Percentiles rank a stretch among this genome's conserved stretches.
These are phyloP conservation scores for Eucalyptus curtisii DNA, from an alignment of 345 rosid species.

Conservation along the genomic window DNA sequence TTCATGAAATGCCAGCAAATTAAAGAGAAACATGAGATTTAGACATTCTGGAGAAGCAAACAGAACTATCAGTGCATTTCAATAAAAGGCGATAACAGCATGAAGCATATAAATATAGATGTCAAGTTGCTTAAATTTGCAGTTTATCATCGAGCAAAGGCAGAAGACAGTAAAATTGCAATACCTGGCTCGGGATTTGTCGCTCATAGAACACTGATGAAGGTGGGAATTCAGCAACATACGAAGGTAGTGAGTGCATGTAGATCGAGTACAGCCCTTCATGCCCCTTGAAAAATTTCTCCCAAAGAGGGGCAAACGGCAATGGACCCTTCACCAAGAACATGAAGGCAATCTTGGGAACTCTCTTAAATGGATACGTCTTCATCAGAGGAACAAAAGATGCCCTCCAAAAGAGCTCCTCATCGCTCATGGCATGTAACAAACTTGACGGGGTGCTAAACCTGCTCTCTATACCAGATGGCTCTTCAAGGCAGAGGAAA, in stretches of 20 bases:
- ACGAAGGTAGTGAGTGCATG: constrained; percentile 63
- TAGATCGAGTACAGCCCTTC: constrained; percentile 57
- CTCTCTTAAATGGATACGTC: constrained; percentile 52
- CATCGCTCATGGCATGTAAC: constrained; percentile 66
- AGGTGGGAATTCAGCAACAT: constrained; percentile 25
- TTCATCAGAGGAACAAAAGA: constrained; percentile 45
- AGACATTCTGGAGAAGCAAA: background rate
- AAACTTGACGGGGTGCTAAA: constrained; percentile 42
- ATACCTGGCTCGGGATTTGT: constrained; percentile 94
- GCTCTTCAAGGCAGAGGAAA: constrained; percentile 12
- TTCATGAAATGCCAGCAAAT: background rate
- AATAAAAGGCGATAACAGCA: background rate
- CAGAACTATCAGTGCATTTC: background rate
- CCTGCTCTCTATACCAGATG: constrained; percentile 17
- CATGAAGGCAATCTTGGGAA: constrained; percentile 91
- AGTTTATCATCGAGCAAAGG: background rate
- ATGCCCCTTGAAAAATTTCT: constrained; percentile 66
- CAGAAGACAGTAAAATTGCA: background rate
- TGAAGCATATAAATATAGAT: background rate
- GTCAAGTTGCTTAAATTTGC: background rate
- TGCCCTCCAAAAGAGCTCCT: constrained; percentile 79
- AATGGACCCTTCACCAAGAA: constrained; percentile 82
- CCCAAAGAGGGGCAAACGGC: constrained; percentile 91
- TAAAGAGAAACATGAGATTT: background rate
- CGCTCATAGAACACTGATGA: constrained; percentile 65